Base-by-base conservation (phyloP, 257 asterid genomes). In the Penstemon davidsonii region DNA sequence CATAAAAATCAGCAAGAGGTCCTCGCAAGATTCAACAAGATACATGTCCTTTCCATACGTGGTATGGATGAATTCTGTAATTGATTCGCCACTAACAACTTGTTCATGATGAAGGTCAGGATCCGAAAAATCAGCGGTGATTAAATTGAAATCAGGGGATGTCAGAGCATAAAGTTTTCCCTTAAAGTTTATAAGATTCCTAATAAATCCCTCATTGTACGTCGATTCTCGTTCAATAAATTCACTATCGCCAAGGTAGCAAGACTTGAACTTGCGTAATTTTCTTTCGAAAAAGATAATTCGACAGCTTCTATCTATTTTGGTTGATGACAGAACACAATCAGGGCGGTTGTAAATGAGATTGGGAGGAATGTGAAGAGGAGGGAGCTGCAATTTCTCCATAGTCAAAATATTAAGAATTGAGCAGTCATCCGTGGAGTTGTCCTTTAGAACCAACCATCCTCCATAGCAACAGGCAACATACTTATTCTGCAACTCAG, bases 341-440 rank as follows among this genome's bases (percentile, higher is more conserved):
- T 36, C 13, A 36, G 0, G 3, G 19, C 33, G 33, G 33, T 25
- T 25, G 33, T 25, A 25, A 1, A 25, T 25, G 33, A 25, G 33
- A 25, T 1, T 36, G 7, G 19, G 11, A 57, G 5, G 44, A 57
- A 19, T 41, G 4, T 37, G n/a, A 12, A 10, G 9, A 10, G 62
- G 62, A 7, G 62, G 62, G 15, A 57, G 62, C 39, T 57, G 7
- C 42, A 57, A 36, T 57, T 3, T 36, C 19, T 57, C 62, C 43
- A 19, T 57, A 8, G 62, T 57, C 62, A 41, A 57, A 19, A 57
- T 19, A 57, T 57, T 57, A 7, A 57, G 7, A 57, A 57, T 25
- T 15, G 62, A 57, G 80, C 85, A 42, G 73, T 38, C 61, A 25
- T 55, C 43, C 10, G 64, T 58, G 33, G 13, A 38, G 4, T 58